Evolutionary conservation across 2,329 filamentous ascomycete species (phyloP).

Genomic region (Leptographium wingfieldii): DNA sequence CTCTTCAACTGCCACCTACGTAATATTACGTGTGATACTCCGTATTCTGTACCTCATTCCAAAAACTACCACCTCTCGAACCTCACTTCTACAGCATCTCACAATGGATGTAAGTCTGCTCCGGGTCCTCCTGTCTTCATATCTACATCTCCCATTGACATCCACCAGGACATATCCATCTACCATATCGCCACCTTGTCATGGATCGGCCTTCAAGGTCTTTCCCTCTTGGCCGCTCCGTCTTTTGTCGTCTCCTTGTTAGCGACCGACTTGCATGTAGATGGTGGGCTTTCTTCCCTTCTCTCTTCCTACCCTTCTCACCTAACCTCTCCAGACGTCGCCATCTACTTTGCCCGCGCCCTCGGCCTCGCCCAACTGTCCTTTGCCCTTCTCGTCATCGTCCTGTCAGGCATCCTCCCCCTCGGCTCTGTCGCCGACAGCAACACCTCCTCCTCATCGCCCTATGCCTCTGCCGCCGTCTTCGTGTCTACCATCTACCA

Average conservation of each 20-base stretch:
- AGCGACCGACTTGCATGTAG: constrained; percentile 17
- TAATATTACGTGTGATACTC: not conserved
- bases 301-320: not conserved
- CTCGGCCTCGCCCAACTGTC: constrained; percentile 56
- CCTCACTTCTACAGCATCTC: not conserved
- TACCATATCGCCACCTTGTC: constrained; percentile 39
- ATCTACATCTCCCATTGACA: not conserved
- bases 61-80: not conserved
- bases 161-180: constrained; percentile 30
- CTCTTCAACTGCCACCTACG: not conserved
- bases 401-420: constrained; percentile 60
- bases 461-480: constrained; percentile 53
- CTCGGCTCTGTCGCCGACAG: constrained; percentile 35
- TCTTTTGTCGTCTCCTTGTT: constrained; percentile 34
- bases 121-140: too few relatives aligned
- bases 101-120: not conserved
- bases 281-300: not conserved
- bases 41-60: not conserved
- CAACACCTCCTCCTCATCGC: constrained; percentile 35
- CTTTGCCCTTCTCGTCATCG: constrained; percentile 49
- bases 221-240: constrained; percentile 35
- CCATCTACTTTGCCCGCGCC: constrained; percentile 61
- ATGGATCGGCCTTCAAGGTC: constrained; percentile 36
- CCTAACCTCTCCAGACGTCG: constrained; percentile 33
- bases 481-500: constrained; percentile 58